A percentile compares a stretch with the other conserved stretches of the same genome.
Conservation (phyloP, 805 yeast species). For the Pichia ethanolica region DNA sequence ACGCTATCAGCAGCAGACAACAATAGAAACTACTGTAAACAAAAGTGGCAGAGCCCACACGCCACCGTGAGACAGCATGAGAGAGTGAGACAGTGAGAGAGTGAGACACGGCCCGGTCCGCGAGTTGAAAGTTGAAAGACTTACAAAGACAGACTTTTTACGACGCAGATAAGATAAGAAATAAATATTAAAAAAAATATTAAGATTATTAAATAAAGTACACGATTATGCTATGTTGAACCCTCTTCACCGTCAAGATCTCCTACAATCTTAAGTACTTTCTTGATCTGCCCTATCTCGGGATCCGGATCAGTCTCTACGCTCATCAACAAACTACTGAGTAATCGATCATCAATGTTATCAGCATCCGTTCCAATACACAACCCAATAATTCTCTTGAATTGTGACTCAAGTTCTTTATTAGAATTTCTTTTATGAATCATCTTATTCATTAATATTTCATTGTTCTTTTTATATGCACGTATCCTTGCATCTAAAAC, state of each 20-base stretch:
- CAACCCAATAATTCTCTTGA: constrained; percentile 78
- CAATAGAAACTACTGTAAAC: no score
- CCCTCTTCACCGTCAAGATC: constrained; percentile 17
- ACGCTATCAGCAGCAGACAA: no score
- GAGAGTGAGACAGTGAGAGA: no score
- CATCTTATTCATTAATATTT: constrained; percentile 44
- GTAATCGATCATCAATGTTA: constrained; percentile 51
- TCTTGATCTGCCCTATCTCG: constrained; percentile 28
- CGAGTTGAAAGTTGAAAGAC: no score
- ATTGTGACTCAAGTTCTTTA: constrained; percentile 59
- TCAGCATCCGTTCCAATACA: constrained; percentile 84
- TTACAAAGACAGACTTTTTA: no score
- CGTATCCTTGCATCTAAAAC: constrained; percentile 69
- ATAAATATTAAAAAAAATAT: no score
- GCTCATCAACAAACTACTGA: constrained; percentile 81
- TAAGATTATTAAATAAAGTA: no score
- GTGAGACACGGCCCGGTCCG: no score
- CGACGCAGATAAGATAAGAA: no score
- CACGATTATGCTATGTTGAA: background rate
- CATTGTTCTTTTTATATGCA: constrained; percentile 72
- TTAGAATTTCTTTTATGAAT: constrained; percentile 46
- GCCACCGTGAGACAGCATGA: no score
- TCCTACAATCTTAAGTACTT: constrained; percentile 28
- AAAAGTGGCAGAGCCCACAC: no score
- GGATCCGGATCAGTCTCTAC: constrained; percentile 78